These are phyloP conservation scores for Catenaria anguillulae DNA, from an alignment of 371 early-diverging fungal genomes.

Conservation along the genomic window DNA sequence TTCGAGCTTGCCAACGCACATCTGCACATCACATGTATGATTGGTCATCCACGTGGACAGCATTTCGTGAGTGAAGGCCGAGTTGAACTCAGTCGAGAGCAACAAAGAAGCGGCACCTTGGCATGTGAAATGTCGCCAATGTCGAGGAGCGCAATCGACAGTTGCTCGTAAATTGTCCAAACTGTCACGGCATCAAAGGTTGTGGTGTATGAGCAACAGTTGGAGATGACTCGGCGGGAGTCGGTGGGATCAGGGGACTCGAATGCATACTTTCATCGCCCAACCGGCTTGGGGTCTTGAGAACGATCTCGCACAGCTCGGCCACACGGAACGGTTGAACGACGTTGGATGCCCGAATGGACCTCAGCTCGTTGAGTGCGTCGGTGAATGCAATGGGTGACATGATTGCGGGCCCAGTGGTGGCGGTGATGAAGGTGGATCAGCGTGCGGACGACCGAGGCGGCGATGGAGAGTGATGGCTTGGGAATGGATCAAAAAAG, in stretches of 20 bases:
- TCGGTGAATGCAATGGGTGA: too few species aligned
- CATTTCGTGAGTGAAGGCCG: too few species aligned
- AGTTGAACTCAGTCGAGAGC: too few species aligned
- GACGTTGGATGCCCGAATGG: neutral
- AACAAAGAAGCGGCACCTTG: constrained; percentile 17
- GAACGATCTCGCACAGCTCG: neutral
- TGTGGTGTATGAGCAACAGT: too few species aligned
- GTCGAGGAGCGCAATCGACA: constrained; percentile 62
- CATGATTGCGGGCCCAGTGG: too few species aligned
- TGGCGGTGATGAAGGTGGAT: too few species aligned
- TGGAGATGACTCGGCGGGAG: too few species aligned
- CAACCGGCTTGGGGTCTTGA: neutral
- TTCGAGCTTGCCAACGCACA: constrained; percentile 42
- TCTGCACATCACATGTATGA: too few species aligned
- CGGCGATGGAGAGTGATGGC: too few species aligned
- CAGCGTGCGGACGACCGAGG: too few species aligned
- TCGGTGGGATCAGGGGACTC: too few species aligned
- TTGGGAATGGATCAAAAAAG: too few species aligned
- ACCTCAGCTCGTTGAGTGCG: neutral
- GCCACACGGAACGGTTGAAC: neutral
- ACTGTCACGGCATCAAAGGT: constrained; percentile 20
- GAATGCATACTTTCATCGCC: constrained; percentile 2
- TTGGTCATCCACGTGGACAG: constrained; percentile 12
- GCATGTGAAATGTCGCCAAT: constrained; percentile 48
- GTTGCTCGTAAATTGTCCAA: constrained; percentile 68